These are phyloP conservation scores for Phaeosphaeriaceae sp. DNA, from an alignment of 2,329 filamentous ascomycete genomes.

Conservation along the genomic window DNA sequence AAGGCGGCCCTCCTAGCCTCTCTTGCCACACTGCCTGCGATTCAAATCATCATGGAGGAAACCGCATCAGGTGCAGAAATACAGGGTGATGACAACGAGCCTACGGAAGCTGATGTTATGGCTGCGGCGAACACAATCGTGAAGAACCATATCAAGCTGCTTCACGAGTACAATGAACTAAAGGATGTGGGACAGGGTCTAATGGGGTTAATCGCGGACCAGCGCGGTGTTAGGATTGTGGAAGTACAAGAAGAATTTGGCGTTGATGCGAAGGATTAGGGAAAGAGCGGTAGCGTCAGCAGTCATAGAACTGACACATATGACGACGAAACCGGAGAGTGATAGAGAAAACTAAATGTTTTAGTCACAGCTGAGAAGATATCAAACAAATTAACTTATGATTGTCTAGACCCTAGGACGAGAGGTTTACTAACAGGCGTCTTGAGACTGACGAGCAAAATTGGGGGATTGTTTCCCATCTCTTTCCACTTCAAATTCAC, in stretches of 20 bases:
- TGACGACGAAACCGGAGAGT: too few species aligned
- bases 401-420: background rate
- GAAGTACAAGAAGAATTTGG: conserved; percentile 58
- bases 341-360: too few species aligned
- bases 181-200: conserved; percentile 71
- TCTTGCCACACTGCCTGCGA: conserved; percentile 34
- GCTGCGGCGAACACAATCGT: conserved; percentile 60
- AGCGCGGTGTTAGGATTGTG: conserved; percentile 61
- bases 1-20: conserved; percentile 44
- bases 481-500: conserved; percentile 14
- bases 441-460: conserved; percentile 18
- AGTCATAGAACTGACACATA: too few species aligned
- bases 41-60: conserved; percentile 45
- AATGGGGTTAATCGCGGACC: conserved; percentile 71
- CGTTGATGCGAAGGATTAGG: conserved; percentile 51
- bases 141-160: conserved; percentile 66
- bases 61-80: conserved; percentile 21
- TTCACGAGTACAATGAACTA: conserved; percentile 75
- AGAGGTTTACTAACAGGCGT: background rate
- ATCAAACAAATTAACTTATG: too few species aligned
- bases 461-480: conserved; percentile 10
- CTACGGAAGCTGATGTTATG: conserved; percentile 41
- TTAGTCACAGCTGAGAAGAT: too few species aligned
- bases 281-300: conserved; percentile 18
- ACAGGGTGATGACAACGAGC: conserved; percentile 24